Conservation (phyloP, 495 filamentous ascomycete genomes). For the Penicillium daleae region DNA sequence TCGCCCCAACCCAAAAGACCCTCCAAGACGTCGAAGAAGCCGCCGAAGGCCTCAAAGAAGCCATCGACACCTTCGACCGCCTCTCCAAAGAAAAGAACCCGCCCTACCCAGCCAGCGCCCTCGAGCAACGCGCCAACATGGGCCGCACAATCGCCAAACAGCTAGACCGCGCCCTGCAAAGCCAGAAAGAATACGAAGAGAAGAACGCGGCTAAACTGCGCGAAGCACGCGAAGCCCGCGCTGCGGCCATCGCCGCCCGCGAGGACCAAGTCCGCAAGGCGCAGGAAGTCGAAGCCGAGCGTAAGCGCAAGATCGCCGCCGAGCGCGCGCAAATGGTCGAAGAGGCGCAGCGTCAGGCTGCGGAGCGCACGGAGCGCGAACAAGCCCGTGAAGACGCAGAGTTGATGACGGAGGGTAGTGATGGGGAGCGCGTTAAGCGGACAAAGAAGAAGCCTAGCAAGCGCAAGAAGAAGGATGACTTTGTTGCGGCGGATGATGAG, state of each 20-base stretch:
- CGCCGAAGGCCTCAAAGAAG: slow-evolving; percentile 80
- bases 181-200: slow-evolving; percentile 88
- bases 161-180: slow-evolving; percentile 79
- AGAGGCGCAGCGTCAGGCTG: slow-evolving; percentile 70
- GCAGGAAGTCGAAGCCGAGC: slow-evolving; percentile 67
- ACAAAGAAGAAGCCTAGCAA: slow-evolving; percentile 64
- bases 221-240: slow-evolving; percentile 72
- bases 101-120: slow-evolving; percentile 85
- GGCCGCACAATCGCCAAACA: slow-evolving; percentile 91
- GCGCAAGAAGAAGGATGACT: slow-evolving; percentile 68
- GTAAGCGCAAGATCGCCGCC: slow-evolving; percentile 75
- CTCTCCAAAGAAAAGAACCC: slow-evolving; percentile 82
- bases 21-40: slow-evolving; percentile 79
- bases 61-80: slow-evolving; percentile 78
- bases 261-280: slow-evolving; percentile 71
- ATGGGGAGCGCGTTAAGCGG: slow-evolving; percentile 73
- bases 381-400: slow-evolving; percentile 67
- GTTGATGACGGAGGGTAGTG: slow-evolving; percentile 78
- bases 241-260: slow-evolving; percentile 72
- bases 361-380: slow-evolving; percentile 74
- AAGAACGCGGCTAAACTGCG: slow-evolving; percentile 85
- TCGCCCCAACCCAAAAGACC: slow-evolving; percentile 75
- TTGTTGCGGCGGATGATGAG: slow-evolving; percentile 34
- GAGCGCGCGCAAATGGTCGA: slow-evolving; percentile 81
- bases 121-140: slow-evolving; percentile 97